These are phyloP conservation scores for Penicillium sp. DNA, from an alignment of 2,329 filamentous ascomycete genomes.

Conservation along the genomic window DNA sequence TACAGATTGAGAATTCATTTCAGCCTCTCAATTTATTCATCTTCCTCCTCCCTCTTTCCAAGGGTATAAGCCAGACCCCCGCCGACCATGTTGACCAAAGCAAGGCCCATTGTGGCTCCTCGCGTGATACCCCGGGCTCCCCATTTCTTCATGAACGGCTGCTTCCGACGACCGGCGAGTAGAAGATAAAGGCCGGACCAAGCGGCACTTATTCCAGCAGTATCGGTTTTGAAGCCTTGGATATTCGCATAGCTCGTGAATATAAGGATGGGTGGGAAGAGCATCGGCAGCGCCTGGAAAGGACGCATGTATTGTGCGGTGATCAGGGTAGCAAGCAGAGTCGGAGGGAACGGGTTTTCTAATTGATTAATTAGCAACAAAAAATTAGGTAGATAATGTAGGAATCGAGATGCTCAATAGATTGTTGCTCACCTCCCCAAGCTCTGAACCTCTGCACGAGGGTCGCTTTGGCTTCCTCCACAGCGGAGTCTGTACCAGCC, in stretches of 20 bases:
- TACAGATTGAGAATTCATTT: background rate
- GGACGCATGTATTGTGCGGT: constrained; percentile 70
- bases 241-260: constrained; percentile 71
- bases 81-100: constrained; percentile 51
- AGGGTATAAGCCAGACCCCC: constrained; percentile 54
- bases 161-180: constrained; percentile 62
- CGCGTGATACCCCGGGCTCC: constrained; percentile 50
- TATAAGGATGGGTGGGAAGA: constrained; percentile 69
- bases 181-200: constrained; percentile 71
- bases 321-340: constrained; percentile 68
- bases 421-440: constrained; percentile 47
- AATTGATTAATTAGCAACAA: background rate
- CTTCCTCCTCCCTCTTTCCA: constrained; percentile 47
- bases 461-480: constrained; percentile 44
- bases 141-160: constrained; percentile 52
- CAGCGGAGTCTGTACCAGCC: constrained; percentile 32
- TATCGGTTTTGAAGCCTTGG: constrained; percentile 65
- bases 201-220: constrained; percentile 66
- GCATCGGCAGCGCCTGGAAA: constrained; percentile 68
- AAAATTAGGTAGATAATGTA: background rate
- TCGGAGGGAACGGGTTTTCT: constrained; percentile 70
- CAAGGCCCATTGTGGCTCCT: constrained; percentile 52
- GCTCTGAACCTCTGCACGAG: constrained; percentile 44
- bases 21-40: constrained; percentile 19
- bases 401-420: background rate